Conservation (phyloP, 495 filamentous ascomycete species). For the Sabuloglossum arenarium region DNA sequence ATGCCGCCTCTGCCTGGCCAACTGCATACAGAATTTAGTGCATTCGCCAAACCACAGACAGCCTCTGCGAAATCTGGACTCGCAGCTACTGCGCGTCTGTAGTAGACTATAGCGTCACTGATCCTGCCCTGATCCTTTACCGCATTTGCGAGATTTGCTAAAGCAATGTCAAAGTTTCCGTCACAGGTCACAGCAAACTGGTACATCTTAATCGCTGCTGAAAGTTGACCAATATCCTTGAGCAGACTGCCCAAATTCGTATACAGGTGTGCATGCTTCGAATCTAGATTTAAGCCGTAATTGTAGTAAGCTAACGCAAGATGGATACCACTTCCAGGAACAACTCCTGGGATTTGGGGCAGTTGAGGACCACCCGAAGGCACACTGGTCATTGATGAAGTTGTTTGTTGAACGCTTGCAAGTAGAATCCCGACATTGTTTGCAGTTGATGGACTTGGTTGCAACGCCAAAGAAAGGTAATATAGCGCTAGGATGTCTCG, state of each 20-base stretch:
- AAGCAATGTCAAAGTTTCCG: conserved; percentile 81
- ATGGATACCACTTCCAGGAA: conserved; percentile 69
- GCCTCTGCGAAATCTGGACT: conserved; percentile 96
- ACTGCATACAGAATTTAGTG: conserved; percentile 89
- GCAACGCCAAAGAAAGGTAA: conserved; percentile 84
- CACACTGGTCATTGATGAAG: conserved; percentile 22
- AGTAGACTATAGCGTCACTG: conserved; percentile 80
- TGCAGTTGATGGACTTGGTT: conserved; percentile 90
- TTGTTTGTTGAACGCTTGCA: conserved; percentile 72
- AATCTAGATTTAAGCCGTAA: conserved; percentile 71
- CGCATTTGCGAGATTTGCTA: conserved; percentile 93
- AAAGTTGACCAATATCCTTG: conserved; percentile 89
- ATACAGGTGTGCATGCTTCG: conserved; percentile 89
- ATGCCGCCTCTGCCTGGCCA: conserved; percentile 86
- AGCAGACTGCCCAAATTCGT: conserved; percentile 90
- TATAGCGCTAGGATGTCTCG: conserved; percentile 91
- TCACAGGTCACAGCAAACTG: conserved; percentile 87
- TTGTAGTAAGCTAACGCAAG: conserved; percentile 88
- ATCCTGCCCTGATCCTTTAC: conserved; percentile 93
- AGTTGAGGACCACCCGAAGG: conserved; percentile 10
- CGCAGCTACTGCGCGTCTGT: conserved; percentile 68
- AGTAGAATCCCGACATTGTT: conserved; percentile 97
- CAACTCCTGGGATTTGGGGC: conserved; percentile 52
- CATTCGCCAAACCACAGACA: conserved; percentile 88
- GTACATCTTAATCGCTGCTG: conserved; percentile 90